Base-by-base conservation (phyloP, 2,329 filamentous ascomycete genomes). In the Rasamsonia emersonii region DNA sequence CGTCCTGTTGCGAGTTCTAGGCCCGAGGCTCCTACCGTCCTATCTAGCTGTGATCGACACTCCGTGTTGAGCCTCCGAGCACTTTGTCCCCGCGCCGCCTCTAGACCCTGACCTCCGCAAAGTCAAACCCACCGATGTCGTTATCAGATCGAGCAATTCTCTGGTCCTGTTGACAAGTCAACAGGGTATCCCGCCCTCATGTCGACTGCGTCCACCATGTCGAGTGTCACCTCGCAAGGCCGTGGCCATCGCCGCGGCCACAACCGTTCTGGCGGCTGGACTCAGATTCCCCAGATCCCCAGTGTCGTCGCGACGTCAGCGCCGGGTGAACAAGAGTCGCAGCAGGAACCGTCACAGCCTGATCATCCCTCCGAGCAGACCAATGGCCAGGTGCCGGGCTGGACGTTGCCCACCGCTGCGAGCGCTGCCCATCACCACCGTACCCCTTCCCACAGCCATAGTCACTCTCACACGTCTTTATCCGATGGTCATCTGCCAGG, bases 221-320 rank as follows among this genome's bases (percentile, higher is more conserved):
- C 49, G 38, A 47, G 35, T 27, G 47, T 49, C 48, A 49, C 57
- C 36, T 42, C 38, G 34, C 44, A 57, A 35, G 43, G 41, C 18
- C 49, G 49, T 34, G 44, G 50, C 27, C 46, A 54, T 30, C 41
- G 41, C 24, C 46, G 43, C 37, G 55, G 55, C 19, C 57, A 62
- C 36, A 49, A 48, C 35, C 53, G 57, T 33, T 55, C 52, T 23
- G 42, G 39, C 41, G 50, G 51, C 34, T 50, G 44, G 41, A 39
- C 48, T 23, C 51, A 51, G 33, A 43, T 43, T 18, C 44, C 53
- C 18, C 44, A 47, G 11, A 21, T n/a, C n/a, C n/a, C n/a, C n/a
- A n/a, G n/a, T n/a, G n/a, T n/a, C 32, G 41, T 46, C 27, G 38
- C 47, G 33, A 39, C 47, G 19, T 42, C 48, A 29, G 42, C 45